Evolutionary conservation across 768 basidiomycete genomes (phyloP), one percentile per base, ranked within the genome.

Genomic region (Lepiota subincarnata): DNA sequence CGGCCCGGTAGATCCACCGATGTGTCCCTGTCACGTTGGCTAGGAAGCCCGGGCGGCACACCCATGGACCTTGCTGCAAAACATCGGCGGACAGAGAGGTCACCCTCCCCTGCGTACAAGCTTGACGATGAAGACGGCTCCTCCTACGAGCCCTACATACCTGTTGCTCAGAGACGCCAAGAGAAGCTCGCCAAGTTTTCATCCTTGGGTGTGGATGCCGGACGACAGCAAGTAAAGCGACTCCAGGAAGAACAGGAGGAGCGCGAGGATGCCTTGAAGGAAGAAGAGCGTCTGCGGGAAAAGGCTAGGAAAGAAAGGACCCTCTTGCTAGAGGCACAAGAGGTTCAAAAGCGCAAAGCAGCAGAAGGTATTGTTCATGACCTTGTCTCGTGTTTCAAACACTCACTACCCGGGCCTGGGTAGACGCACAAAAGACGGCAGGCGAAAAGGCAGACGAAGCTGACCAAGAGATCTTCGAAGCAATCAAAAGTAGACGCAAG

Each of bases 251-350:
- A 87, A 20, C 61, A 79, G 24, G 85, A 89, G 54, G 87, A 86
- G 62, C 76, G 74, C 35, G 83, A 86, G 62, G 90, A 90, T 63
- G 84, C 77, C 36, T 85, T 89, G 56, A 80, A 83, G 45, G 92
- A 93, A 60, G 89, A 92, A 62, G 90, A 95, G 64, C 67, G 73
- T 49, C 74, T 76, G 31, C 80, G 80, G 59, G 92, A 96, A 66
- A 84, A 79, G 62, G 80, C 83, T 16, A 71, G 95, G 56, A 87
- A 84, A 67, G 92, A 95, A 71, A 73, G 92, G 60, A 97, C 94
- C 0, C 70, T 99, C 44, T 71, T 99, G 46, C 68, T 93, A 63
- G 94, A 97, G 66, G 97, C 97, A 1, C 93, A 98, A 69, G 96
- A 98, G 64, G 95, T 98, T 28, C 92, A 96, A 63, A 78, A 79